Percentiles rank a stretch among this genome's conserved stretches.
These are phyloP conservation scores for Haplosporangium sp. DNA, from an alignment of 371 early-diverging fungal species.

Conservation along the genomic window DNA sequence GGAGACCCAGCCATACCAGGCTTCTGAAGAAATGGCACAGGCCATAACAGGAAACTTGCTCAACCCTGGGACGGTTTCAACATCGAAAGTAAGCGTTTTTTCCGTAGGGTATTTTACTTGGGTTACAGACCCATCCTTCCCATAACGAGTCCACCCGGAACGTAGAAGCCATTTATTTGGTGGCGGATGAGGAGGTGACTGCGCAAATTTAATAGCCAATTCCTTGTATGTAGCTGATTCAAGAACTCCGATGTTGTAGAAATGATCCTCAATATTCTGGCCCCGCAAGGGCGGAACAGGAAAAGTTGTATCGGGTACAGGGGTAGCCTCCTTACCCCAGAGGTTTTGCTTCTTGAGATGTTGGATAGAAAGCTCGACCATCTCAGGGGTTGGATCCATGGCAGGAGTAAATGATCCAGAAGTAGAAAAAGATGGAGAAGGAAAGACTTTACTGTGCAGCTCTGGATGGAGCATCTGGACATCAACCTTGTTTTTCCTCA, in stretches of 20 bases:
- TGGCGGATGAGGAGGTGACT: conserved; percentile 60
- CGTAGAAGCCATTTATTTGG: conserved; percentile 72
- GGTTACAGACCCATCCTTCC: conserved; percentile 47
- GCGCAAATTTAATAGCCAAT: conserved; percentile 33
- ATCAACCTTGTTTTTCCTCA: conserved; percentile 57
- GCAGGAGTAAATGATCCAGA: background rate
- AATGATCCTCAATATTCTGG: conserved; percentile 83
- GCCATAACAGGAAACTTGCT: conserved; percentile 88
- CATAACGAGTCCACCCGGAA: conserved; percentile 92
- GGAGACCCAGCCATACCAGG: conserved; percentile 96
- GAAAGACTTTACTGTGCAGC: conserved; percentile 62
- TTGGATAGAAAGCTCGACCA: conserved; percentile 59
- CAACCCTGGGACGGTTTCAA: conserved; percentile 80
- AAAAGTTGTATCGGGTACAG: conserved; percentile 60
- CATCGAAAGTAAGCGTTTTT: conserved; percentile 86
- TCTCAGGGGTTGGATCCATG: conserved; percentile 41
- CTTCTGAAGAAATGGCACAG: conserved; percentile 75
- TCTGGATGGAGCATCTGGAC: conserved; percentile 66
- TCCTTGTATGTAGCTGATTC: conserved; percentile 55
- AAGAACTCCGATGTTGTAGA: conserved; percentile 79
- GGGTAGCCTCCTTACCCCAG: conserved; percentile 71
- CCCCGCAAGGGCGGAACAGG: conserved; percentile 69
- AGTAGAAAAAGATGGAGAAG: conserved; percentile 5
- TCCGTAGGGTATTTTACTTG: conserved; percentile 73
- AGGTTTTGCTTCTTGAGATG: conserved; percentile 76